Percentiles rank a stretch among this genome's conserved stretches.
Conservation (phyloP, 345 rosid species). For the Eucalyptus grandis region DNA sequence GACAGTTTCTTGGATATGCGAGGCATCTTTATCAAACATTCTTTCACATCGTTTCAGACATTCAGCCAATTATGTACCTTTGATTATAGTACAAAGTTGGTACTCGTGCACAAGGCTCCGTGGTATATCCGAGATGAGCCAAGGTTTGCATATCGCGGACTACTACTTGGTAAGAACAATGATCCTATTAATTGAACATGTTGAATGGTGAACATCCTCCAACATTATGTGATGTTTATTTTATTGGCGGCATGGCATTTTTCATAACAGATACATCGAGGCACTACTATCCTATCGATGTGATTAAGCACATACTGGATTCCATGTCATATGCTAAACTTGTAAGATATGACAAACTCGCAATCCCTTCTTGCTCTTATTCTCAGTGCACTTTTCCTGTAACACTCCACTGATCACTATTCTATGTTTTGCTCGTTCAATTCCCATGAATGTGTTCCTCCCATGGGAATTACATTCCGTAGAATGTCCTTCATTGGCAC, state of each 20-base stretch:
- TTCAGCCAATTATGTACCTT: conserved; percentile 87
- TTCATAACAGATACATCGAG: conserved; percentile 82
- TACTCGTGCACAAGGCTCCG: conserved; percentile 62
- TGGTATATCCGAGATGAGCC: conserved; percentile 87
- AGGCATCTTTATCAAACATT: not conserved
- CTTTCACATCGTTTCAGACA: conserved; percentile 41
- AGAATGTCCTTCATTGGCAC: conserved; percentile 99
- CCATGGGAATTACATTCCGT: conserved; percentile 25
- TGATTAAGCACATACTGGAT: conserved; percentile 75
- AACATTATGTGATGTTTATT: not conserved
- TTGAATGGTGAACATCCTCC: not conserved
- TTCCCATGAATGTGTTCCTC: conserved; percentile 7
- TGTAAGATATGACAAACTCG: conserved; percentile 32
- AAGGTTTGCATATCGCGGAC: conserved; percentile 81
- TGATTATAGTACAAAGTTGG: conserved; percentile 60
- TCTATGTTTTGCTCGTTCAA: not conserved
- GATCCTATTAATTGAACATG: not conserved
- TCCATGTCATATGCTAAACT: conserved; percentile 96
- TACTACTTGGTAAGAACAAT: conserved; percentile 48
- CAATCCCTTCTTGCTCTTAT: not conserved
- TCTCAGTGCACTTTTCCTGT: not conserved
- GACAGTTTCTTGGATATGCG: not conserved
- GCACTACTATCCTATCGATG: conserved; percentile 63
- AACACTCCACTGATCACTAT: not conserved
- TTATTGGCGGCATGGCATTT: not conserved